A percentile compares a stretch with the other conserved stretches of the same genome.
These are phyloP conservation scores for Trichoderma harzianum DNA, from an alignment of 2,329 filamentous ascomycete genomes.

Conservation along the genomic window DNA sequence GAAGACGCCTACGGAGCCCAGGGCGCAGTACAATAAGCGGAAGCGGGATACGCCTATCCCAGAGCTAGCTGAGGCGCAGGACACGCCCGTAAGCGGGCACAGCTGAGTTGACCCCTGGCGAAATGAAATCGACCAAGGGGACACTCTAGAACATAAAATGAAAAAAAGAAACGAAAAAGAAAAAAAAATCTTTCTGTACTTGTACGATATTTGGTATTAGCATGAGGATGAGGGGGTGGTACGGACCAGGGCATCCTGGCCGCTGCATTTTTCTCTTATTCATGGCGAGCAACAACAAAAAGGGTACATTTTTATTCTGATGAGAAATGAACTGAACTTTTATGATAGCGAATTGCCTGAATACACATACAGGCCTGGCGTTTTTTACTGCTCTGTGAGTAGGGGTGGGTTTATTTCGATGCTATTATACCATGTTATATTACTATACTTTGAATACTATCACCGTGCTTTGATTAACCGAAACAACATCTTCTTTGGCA, in stretches of 20 bases:
- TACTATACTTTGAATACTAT: not conserved
- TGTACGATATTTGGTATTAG: not conserved
- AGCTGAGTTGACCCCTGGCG: not conserved
- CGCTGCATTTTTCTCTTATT: not conserved
- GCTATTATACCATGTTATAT: not conserved
- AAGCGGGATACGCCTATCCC: constrained; percentile 28
- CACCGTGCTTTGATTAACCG: not conserved
- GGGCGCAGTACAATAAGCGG: constrained; percentile 1
- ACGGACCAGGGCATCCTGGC: not conserved
- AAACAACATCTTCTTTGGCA: not conserved
- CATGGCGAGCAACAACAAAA: not conserved
- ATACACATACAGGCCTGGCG: not conserved
- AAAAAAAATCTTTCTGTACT: not conserved
- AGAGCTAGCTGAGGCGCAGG: constrained; percentile 20
- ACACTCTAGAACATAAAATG: not conserved
- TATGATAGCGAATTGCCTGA: not conserved
- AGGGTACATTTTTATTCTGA: not conserved
- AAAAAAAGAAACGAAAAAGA: not conserved
- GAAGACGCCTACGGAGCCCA: constrained; percentile 39
- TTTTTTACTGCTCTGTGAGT: not conserved
- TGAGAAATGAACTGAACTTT: not conserved
- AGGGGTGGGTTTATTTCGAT: not conserved
- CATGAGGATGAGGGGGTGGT: not conserved
- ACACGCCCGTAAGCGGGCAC: not conserved
- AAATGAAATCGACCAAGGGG: not conserved